phyloP scores from a whole-genome alignment of 2,329 filamentous ascomycete species.

The Allantophomopsis cytisporea region DNA sequence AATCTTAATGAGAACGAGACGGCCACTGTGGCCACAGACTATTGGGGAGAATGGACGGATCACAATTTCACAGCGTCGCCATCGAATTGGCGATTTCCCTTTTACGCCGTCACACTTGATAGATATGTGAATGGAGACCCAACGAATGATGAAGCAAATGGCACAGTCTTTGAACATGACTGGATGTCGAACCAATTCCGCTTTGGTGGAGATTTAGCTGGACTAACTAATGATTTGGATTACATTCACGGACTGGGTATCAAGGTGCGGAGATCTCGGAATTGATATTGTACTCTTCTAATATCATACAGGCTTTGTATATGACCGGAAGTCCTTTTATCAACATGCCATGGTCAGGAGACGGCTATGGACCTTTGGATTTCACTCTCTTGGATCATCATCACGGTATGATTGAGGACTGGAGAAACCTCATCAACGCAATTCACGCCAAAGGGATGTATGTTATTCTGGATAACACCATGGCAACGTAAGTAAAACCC shows the following conservation, averaged over 20 bases:
- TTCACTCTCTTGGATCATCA: conserved; percentile 50
- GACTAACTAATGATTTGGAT: conserved; percentile 44
- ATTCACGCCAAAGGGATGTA: conserved; percentile 53
- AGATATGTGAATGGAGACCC: conserved; percentile 52
- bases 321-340: conserved; percentile 48
- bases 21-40: conserved; percentile 39
- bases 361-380: conserved; percentile 46
- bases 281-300: no score
- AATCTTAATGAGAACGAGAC: conserved; percentile 47
- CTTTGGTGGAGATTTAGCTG: conserved; percentile 46
- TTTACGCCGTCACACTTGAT: conserved; percentile 52
- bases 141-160: conserved; percentile 48
- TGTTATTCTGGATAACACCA: conserved; percentile 51
- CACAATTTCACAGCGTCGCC: conserved; percentile 40
- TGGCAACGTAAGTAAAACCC: conserved; percentile 35
- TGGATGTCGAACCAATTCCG: conserved; percentile 45
- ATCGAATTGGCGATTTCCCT: conserved; percentile 48
- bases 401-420: conserved; percentile 43
- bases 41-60: conserved; percentile 38
- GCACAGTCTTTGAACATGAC: conserved; percentile 46
- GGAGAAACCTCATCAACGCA: conserved; percentile 41
- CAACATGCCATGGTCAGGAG: conserved; percentile 49
- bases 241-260: conserved; percentile 53
- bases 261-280: conserved; percentile 19
- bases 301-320: conserved; percentile 29